Percentiles rank a stretch among this genome's conserved stretches.
phyloP scores from a whole-genome alignment of 495 filamentous ascomycete genomes.

The Podospora conica region DNA sequence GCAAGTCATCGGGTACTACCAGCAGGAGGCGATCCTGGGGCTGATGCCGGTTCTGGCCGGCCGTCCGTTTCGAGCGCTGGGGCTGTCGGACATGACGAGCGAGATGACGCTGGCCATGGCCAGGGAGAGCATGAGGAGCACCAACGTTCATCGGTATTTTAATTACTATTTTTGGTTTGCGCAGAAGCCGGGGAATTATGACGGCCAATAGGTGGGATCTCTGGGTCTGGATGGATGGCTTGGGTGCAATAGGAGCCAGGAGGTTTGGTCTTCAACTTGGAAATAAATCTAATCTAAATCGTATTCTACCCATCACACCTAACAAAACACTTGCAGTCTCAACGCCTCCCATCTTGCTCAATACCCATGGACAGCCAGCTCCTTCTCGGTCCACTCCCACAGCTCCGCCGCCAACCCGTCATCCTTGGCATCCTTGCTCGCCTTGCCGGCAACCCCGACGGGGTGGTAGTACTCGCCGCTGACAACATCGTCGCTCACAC shows the following conservation, averaged over 20 bases:
- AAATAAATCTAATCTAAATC: no score
- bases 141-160: constrained; percentile 32
- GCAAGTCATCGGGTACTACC: constrained; percentile 48
- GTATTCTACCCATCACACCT: neutral
- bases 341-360: neutral
- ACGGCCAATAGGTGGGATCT: neutral
- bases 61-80: constrained; percentile 42
- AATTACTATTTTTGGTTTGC: constrained; percentile 36
- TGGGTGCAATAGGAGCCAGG: neutral
- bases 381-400: constrained; percentile 59
- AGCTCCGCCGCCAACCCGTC: constrained; percentile 44
- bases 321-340: neutral
- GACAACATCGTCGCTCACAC: constrained; percentile 36
- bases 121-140: constrained; percentile 25
- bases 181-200: constrained; percentile 23
- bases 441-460: constrained; percentile 17
- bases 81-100: constrained; percentile 24
- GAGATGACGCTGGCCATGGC: constrained; percentile 28
- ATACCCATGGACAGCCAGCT: neutral
- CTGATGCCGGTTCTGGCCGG: constrained; percentile 46
- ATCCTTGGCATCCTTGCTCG: constrained; percentile 37
- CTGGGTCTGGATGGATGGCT: no score
- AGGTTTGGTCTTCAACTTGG: no score
- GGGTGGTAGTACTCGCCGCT: constrained; percentile 36
- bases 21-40: constrained; percentile 43